Evolutionary conservation across 164 flowering plant species (phyloP), one percentile per base, ranked within the genome.

Genomic region (Malania oleifera): DNA sequence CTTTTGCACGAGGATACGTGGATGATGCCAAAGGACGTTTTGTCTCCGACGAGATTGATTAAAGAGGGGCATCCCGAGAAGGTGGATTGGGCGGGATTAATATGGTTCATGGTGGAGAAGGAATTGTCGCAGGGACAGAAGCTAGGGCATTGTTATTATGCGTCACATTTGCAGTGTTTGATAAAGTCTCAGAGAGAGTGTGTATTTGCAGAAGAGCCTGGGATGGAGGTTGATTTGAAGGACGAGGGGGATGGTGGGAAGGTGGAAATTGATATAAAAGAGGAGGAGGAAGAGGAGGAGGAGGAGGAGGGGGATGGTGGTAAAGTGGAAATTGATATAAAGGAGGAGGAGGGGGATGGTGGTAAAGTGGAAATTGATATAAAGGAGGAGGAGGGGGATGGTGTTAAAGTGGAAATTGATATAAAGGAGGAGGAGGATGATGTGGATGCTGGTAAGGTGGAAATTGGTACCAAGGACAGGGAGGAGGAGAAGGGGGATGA

Each of bases 21-120:
- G 92, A 75, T 82, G 61, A 66, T 73, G 82, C 91, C 97, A 0
- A 50, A 23, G 5, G 96, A 91, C 69, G 74, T 95, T 29, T 8
- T 79, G 70, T 61, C 56, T 6, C 74, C 75, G 76, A 71, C 37
- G 11, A 62, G 61, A 59, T 29, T 51, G 61, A 78, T 95, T 7
- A 82, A 66, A 50, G 86, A 85, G 35, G 95, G 93, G 54, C 74
- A 74, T 34, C 82, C 82, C 0, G 86, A 86, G 73, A 89, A 73
- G 73, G 75, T 95, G 40, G 95, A 86, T 66, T 89, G 95, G 91
- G 81, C 93, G 0, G 60, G 75, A 0, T 57, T 95, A 78, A 39
- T 95, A 7, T 95, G 99, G 99, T 80, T 61, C 64, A 95, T 95
- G 99, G 82, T 88, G 57, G 95, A 86, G 80, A 88, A 82, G 74